Evolutionary conservation across 1,284 basidiomycete genomes (phyloP).

Genomic region (Termitomyces sp.): DNA sequence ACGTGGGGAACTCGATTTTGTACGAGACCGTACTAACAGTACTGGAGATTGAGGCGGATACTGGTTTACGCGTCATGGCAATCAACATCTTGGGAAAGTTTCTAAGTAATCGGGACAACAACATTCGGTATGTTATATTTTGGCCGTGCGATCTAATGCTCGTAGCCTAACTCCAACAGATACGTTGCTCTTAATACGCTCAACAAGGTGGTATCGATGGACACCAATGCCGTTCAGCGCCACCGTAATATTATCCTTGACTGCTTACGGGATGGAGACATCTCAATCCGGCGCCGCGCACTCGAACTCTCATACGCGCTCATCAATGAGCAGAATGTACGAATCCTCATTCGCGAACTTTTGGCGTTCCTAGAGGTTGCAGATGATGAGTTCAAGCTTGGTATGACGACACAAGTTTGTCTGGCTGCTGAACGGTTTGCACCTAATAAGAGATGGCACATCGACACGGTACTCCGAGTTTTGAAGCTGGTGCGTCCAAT

Average conservation of each 20-base stretch:
- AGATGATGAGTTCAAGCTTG: conserved; percentile 98
- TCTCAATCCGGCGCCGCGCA: conserved; percentile 95
- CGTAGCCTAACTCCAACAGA: conserved; percentile 35
- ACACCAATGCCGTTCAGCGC: conserved; percentile 97
- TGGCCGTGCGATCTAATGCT: background rate
- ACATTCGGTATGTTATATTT: conserved; percentile 72
- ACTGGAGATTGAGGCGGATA: conserved; percentile 98
- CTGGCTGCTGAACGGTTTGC: conserved; percentile 95
- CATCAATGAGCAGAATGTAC: conserved; percentile 94
- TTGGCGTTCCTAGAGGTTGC: conserved; percentile 97
- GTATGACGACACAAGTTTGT: conserved; percentile 97
- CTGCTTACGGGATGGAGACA: conserved; percentile 97
- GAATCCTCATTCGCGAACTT: conserved; percentile 88
- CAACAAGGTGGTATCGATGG: conserved; percentile 97
- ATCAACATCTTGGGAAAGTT: conserved; percentile 99
- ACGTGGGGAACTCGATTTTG: conserved; percentile 96
- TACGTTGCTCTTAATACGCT: conserved; percentile 98
- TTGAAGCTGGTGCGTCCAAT: conserved; percentile 73
- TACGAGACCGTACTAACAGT: conserved; percentile 98
- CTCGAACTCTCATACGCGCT: conserved; percentile 97
- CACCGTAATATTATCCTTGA: conserved; percentile 98
- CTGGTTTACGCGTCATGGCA: conserved; percentile 95
- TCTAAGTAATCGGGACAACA: conserved; percentile 96
- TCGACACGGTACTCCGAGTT: conserved; percentile 93
- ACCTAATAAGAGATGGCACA: conserved; percentile 98